These are phyloP conservation scores for Aspergillus ellipticus DNA, from an alignment of 495 filamentous ascomycete genomes.

Conservation along the genomic window DNA sequence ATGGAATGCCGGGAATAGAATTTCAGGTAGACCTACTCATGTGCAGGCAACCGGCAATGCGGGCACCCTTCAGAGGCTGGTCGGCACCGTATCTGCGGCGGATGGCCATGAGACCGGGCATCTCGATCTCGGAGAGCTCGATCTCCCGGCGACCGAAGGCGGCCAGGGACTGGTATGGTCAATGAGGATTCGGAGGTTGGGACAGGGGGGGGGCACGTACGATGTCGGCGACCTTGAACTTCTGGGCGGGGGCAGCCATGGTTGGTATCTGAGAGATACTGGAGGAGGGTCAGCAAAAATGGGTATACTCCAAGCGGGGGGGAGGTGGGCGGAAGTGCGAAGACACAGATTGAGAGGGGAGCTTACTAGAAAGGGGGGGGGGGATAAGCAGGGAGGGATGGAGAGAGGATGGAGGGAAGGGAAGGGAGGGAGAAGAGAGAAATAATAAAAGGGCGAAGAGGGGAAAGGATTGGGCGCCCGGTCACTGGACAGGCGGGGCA, in stretches of 20 bases:
- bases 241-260: slow-evolving; percentile 75
- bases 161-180: slow-evolving; percentile 62
- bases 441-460: slow-evolving; percentile 5
- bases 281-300: neutral
- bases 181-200: slow-evolving; percentile 23
- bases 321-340: neutral
- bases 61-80: slow-evolving; percentile 87
- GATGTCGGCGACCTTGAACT: slow-evolving; percentile 98
- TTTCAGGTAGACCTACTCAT: slow-evolving; percentile 65
- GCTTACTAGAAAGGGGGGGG: slow-evolving; percentile 12
- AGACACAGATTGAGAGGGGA: neutral
- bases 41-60: slow-evolving; percentile 97
- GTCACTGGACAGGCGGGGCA: neutral
- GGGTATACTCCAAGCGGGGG: neutral
- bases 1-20: neutral
- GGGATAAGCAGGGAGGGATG: slow-evolving; percentile 11
- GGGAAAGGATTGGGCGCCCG: neutral
- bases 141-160: slow-evolving; percentile 99
- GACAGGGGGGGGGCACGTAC: slow-evolving; percentile 39
- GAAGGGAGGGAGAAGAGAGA: slow-evolving; percentile 4
- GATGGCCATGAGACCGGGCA: slow-evolving; percentile 96
- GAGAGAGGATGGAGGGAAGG: slow-evolving; percentile 2
- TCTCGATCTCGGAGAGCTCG: slow-evolving; percentile 97
- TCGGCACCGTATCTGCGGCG: slow-evolving; percentile 84
- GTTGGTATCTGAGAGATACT: slow-evolving; percentile 17